Evolutionary conservation across 2,329 filamentous ascomycete species (phyloP), one percentile per base, ranked within the genome.

Genomic region (Trichoderma polysporum): DNA sequence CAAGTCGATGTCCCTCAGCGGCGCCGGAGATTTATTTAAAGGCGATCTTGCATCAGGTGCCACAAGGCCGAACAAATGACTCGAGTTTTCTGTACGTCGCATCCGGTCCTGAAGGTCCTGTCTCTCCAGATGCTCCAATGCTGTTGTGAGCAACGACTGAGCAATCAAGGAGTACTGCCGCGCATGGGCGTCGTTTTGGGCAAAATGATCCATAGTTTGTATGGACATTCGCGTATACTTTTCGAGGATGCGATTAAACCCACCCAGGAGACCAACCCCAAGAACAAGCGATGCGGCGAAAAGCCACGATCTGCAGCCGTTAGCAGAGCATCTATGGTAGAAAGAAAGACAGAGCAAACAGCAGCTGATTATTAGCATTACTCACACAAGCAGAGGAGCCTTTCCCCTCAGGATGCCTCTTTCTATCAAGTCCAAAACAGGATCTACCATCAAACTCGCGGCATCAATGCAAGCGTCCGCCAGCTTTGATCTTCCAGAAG

Each of bases 391-490:
- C 17, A 86, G 73, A 0, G 84, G 84, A 27, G 83, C 80, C 9
- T 80, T 78, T 0, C 79, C 78, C n/a, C 80, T 78, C n/a, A 84
- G 70, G 7, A 78, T 66, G 0, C 79, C 77, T 10, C 76, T 76
- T 52, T 82, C 75, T 2, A 84, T 79, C 4, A 85, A 73, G 35
- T 81, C 80, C 12, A 81, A 69, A 5, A 85, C 76, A 0, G 79
- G 77, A 66, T 85, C 83, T 1, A 85, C 80, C 83, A 86, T 85
- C 29, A 86, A 69, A 57, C 82, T 83, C 1, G 84, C 84, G 0
- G 84, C 83, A 58, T 86, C 84, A 37, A 86, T 85, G 31, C 84
- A 86, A 1, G 84, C 84, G 71, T 86, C 83, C 0, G 84, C 84
- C 8, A 86, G 74, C 68, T 81, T 85, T 0, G 82, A 80, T 69